Base-by-base conservation (phyloP, 2,329 filamentous ascomycete genomes). In the Emmonsia crescens region DNA sequence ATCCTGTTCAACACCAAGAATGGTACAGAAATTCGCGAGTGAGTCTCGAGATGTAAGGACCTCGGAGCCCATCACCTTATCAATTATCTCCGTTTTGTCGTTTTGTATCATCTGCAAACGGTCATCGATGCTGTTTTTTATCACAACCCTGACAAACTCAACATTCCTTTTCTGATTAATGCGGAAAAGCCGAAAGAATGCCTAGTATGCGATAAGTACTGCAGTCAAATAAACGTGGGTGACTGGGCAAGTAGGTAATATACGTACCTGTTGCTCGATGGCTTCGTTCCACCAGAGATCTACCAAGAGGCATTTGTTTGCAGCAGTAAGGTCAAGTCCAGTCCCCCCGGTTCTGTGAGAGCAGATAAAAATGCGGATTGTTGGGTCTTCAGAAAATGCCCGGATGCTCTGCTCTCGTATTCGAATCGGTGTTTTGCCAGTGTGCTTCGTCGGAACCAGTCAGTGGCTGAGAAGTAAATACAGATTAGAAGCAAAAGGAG, bases 161-260 rank as follows among this genome's bases (percentile, higher is more conserved):
- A 86, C 85, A 40, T 83, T 75, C 49, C 85, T 82, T 0, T 68
- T 64, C 64, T 93, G 89, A 0, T 87, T 87, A 2, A 86, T 84
- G 5, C 88, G 80, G 66, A 82, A 82, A 0, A 89, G 82, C 0
- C 88, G 81, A 1, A 78, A 81, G 68, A 83, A 83, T 0, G 79
- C 79, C 70, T 33, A 29, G 62, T 36, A n/a, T 48, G 12, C 12
- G 9, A n/a, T 48, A 5, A 48, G 44, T 10, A 46, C 24, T 24
- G n/a, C n/a, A 12, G 19, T 4, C 4, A 19, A 24, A 24, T 24
- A 48, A 24, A 48, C 1, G 14, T 48, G 10, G 44, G 8, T 21
- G 10, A 10, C 44, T 48, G 3, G n/a, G 29, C 56, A 16, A 14
- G 36, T 48, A 60, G 29, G 6, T 8, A 55, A 21, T 31, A 46